Conservation (phyloP, 106 monocot genomes). For the Phalaenopsis aphrodite region DNA sequence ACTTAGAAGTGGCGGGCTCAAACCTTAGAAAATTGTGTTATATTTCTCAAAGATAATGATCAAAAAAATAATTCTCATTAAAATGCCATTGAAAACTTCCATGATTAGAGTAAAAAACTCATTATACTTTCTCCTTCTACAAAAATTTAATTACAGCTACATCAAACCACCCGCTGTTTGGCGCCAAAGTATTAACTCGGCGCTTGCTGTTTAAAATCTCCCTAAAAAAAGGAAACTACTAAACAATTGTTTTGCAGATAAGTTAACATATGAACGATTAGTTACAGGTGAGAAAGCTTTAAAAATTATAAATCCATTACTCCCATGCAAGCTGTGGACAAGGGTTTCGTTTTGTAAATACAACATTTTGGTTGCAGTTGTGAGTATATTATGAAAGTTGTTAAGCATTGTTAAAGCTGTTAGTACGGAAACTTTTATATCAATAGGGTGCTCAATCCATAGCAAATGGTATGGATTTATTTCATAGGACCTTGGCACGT, state of each 20-base stretch:
- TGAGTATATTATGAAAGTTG: not conserved
- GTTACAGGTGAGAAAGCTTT: not conserved
- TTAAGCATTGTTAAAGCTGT: too few species aligned
- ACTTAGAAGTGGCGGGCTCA: not conserved
- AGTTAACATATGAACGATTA: not conserved
- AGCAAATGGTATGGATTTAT: too few species aligned
- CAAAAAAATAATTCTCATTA: not conserved
- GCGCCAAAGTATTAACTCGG: not conserved
- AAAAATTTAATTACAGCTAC: not conserved
- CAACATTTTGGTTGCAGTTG: not conserved
- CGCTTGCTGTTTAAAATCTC: not conserved
- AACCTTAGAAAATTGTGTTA: not conserved
- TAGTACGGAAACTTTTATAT: too few species aligned
- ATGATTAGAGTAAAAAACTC: not conserved
- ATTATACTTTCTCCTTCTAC: not conserved
- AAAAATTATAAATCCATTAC: too few species aligned
- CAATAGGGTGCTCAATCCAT: too few species aligned
- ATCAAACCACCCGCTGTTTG: not conserved
- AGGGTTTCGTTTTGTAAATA: not conserved
- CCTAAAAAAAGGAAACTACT: not conserved
- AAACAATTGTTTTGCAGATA: not conserved
- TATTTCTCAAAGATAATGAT: conserved; percentile 1
- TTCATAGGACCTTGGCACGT: too few species aligned
- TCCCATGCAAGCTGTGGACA: too few species aligned
- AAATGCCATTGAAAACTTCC: not conserved